These are phyloP conservation scores for Pseudocercospora pini-densiflorae DNA, from an alignment of 2,329 filamentous ascomycete species.

Conservation along the genomic window DNA sequence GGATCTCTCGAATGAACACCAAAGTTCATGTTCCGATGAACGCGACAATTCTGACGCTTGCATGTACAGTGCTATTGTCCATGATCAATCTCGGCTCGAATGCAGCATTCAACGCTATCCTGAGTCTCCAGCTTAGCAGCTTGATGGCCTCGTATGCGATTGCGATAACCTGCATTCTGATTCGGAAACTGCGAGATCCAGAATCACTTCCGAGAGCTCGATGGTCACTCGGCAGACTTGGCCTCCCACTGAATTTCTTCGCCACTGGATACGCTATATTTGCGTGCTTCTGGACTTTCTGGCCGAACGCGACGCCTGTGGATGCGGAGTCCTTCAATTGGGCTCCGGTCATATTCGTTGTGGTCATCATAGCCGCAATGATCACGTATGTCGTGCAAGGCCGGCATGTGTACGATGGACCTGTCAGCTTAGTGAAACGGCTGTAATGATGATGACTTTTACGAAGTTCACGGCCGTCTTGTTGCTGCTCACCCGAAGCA, in stretches of 20 bases:
- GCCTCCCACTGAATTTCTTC: slow-evolving; percentile 23
- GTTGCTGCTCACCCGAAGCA: too few relatives aligned
- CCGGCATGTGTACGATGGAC: slow-evolving; percentile 26
- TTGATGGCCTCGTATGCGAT: slow-evolving; percentile 31
- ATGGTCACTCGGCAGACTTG: slow-evolving; percentile 30
- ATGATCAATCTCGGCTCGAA: slow-evolving; percentile 30
- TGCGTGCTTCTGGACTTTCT: slow-evolving; percentile 30
- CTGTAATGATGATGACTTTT: slow-evolving; percentile 3
- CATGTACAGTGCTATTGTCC: slow-evolving; percentile 23
- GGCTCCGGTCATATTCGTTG: slow-evolving; percentile 27
- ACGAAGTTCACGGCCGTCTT: background rate
- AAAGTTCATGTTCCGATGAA: slow-evolving; percentile 26
- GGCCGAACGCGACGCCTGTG: slow-evolving; percentile 25
- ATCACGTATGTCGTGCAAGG: slow-evolving; percentile 27
- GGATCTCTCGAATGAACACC: slow-evolving; percentile 27
- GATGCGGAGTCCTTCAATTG: slow-evolving; percentile 26
- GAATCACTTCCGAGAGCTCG: slow-evolving; percentile 28
- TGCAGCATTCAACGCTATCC: slow-evolving; percentile 29
- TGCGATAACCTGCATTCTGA: slow-evolving; percentile 29
- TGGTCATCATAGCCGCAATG: slow-evolving; percentile 25
- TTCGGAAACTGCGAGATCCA: slow-evolving; percentile 25
- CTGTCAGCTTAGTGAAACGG: slow-evolving; percentile 26
- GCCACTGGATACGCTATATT: slow-evolving; percentile 24
- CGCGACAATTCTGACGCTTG: slow-evolving; percentile 24
- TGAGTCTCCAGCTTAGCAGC: slow-evolving; percentile 25